Conservation (phyloP, 371 early-diverging fungal species). For the Actinomortierella ambigua region DNA sequence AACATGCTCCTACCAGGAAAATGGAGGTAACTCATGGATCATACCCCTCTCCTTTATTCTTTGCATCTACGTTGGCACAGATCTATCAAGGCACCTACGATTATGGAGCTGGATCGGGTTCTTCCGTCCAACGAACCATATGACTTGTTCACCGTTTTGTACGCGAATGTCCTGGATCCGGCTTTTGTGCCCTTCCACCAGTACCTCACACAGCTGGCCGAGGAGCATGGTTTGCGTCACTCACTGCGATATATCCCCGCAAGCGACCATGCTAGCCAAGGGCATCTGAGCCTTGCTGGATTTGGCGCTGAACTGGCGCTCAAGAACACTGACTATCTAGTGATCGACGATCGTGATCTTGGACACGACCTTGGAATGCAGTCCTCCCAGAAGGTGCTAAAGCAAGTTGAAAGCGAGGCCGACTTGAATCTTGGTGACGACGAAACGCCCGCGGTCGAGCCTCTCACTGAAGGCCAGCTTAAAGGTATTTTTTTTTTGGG, state of each 20-base stretch:
- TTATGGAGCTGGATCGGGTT: slow-evolving; percentile 44
- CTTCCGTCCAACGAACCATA: slow-evolving; percentile 50
- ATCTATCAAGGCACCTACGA: slow-evolving; percentile 39
- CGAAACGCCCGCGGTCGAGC: slow-evolving; percentile 59
- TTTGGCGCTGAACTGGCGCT: slow-evolving; percentile 92
- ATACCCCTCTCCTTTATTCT: neutral
- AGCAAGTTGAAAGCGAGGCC: slow-evolving; percentile 1
- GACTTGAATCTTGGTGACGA: slow-evolving; percentile 22
- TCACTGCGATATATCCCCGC: slow-evolving; percentile 63
- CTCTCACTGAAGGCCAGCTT: slow-evolving; percentile 63
- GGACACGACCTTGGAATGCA: too few relatives aligned
- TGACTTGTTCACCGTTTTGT: slow-evolving; percentile 47
- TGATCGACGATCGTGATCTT: slow-evolving; percentile 85
- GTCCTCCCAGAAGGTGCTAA: too few relatives aligned
- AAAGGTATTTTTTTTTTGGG: slow-evolving; percentile 40
- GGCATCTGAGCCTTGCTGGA: slow-evolving; percentile 77
- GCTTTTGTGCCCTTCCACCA: slow-evolving; percentile 52
- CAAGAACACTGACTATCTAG: slow-evolving; percentile 95
- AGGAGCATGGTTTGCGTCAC: slow-evolving; percentile 47
- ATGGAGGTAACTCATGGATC: neutral
- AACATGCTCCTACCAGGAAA: neutral
- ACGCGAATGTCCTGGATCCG: slow-evolving; percentile 55
- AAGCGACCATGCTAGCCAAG: slow-evolving; percentile 4
- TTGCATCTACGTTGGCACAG: slow-evolving; percentile 1
- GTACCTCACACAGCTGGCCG: slow-evolving; percentile 39